Base-by-base conservation (phyloP, 108 stramenopile species). In the Chaetoceros tenuissimus region DNA sequence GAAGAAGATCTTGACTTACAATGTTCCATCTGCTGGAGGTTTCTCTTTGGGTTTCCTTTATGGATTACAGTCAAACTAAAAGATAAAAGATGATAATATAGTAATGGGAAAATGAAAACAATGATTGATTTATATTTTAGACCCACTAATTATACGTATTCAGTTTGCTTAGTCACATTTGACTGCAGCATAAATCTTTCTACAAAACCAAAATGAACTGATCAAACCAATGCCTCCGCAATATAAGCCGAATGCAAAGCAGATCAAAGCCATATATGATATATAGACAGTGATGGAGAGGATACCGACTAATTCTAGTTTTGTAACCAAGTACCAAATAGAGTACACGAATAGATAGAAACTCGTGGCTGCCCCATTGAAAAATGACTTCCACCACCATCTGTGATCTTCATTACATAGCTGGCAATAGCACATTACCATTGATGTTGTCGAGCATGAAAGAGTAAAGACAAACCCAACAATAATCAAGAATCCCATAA, bases 311-410 rank as follows among this genome's bases (percentile, higher is more conserved):
- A 97, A 69, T 3, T 94, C 78, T 71, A 99, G 78, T 55, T 91
- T 88, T 29, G 75, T 86, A 28, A 71, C 57, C 63, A 85, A 80
- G 83, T 97, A 99, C 92, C 97, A 88, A 51, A 95, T 66, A 59
- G 92, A 90, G 83, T 99, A 99, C 34, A 90, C 24, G 67, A 99
- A 97, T 48, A 99, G 78, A 71, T 98, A 99, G 1, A 80, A 21
- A 1, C 94, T 97, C 26, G 95, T 89, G 13, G 90, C 85, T 17
- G 96, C 97, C 60, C 95, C 78, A 57, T 96, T 96, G 43, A 79
- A 72, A 69, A 99, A 97, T 1, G 94, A 92, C 51, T 96, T 95
- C 99, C 99, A 99, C 99, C 97, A 98, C 99, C 98, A 99, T 60
- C 86, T 76, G 73, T 98, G 95, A 72, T 99, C 96, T 74, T 99